Evolutionary conservation across 306 rosid species (phyloP), one percentile per base, ranked within the genome.

Genomic region (Castanea crenata): DNA sequence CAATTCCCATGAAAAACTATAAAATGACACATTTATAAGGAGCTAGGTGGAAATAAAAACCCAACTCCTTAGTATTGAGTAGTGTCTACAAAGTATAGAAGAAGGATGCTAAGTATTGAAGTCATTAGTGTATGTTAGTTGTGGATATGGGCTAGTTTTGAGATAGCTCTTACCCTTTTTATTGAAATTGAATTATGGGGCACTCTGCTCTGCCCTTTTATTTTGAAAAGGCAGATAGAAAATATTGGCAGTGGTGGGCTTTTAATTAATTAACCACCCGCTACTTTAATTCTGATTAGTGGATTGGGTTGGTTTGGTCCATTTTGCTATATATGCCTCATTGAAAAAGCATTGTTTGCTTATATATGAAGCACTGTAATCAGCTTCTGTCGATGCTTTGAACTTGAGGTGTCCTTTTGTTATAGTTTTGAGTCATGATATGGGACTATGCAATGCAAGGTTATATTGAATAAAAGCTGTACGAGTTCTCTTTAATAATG

Each of bases 241-340:
- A 49, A 57, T 41, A 41, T 82, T 29, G 86, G 90, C 81, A 75
- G 90, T 44, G 94, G 87, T 92, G 84, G 88, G 88, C 41, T 68
- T 61, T n/a, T 10, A 76, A 41, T 41, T 38, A 74, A 74, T n/a
- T 76, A 55, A 77, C 80, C 88, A 86, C 85, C 94, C 90, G 82
- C 85, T 84, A 74, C 62, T 44, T 74, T 86, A 49, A 49, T 49
- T 49, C 54, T 49, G 16, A 13, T 32, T 69, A 21, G 7, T 76
- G 64, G 69, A 15, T 74, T 59, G 12, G 54, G 69, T 41, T 68
- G 55, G 15, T 54, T 19, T 63, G 31, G 76, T 69, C 27, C 31
- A 55, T 57, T 49, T 76, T 16, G 3, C n/a, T 31, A 31, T 10
- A 19, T 32, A 6, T 57, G 34, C 34, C 23, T 19, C 21, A 46